A percentile compares a stretch with the other conserved stretches of the same genome.
These are phyloP conservation scores for Diaporthe batatas DNA, from an alignment of 2,329 filamentous ascomycete genomes.

Conservation along the genomic window DNA sequence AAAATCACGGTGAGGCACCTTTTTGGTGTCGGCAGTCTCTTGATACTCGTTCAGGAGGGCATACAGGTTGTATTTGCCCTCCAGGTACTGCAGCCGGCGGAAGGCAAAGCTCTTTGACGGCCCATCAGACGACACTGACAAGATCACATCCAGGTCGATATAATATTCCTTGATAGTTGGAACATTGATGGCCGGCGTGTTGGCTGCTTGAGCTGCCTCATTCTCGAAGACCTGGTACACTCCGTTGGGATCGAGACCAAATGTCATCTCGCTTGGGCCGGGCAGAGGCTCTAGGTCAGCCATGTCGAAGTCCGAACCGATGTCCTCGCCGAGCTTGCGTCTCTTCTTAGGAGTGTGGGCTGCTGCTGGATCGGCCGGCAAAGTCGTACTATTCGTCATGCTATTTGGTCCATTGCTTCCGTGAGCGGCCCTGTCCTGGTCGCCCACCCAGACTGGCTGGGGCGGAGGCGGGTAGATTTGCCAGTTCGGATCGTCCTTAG, in stretches of 20 bases:
- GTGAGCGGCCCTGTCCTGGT: conserved; percentile 51
- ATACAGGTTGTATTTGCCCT: conserved; percentile 97
- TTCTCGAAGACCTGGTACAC: conserved; percentile 94
- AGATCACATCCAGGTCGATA: conserved; percentile 89
- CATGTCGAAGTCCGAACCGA: conserved; percentile 92
- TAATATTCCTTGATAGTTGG: conserved; percentile 96
- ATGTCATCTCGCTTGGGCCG: conserved; percentile 77
- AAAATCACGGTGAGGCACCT: conserved; percentile 96
- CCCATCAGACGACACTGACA: conserved; percentile 92
- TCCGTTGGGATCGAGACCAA: conserved; percentile 83
- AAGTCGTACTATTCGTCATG: conserved; percentile 58
- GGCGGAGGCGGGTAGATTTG: conserved; percentile 91
- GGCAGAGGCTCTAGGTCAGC: conserved; percentile 83
- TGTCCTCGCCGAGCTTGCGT: conserved; percentile 88
- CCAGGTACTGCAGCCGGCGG: conserved; percentile 91
- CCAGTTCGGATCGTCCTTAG: conserved; percentile 87
- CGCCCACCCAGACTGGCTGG: conserved; percentile 87
- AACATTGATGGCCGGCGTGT: conserved; percentile 82
- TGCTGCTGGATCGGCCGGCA: conserved; percentile 53
- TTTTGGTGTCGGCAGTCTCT: conserved; percentile 97
- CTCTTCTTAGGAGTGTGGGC: conserved; percentile 64
- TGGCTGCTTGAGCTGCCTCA: conserved; percentile 69
- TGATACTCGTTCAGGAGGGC: conserved; percentile 95
- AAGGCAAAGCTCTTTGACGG: conserved; percentile 98
- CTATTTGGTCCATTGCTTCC: conserved; percentile 53